Evolutionary conservation across 495 filamentous ascomycete genomes (phyloP), one percentile per base, ranked within the genome.

Genomic region (Aspergillus diversus): DNA sequence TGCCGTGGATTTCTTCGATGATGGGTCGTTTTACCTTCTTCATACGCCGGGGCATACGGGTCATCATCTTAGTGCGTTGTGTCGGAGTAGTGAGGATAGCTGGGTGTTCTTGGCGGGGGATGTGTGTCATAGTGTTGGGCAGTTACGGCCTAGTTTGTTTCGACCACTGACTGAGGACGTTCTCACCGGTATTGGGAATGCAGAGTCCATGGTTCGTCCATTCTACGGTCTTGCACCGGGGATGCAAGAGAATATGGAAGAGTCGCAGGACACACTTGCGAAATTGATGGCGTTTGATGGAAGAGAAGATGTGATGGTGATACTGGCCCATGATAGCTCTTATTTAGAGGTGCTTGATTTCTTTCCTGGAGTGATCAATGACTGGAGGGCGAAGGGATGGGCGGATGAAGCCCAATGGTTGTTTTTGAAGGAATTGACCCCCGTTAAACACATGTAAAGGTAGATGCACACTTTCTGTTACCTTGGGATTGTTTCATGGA

Each of bases 301-400:
- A 5, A 16, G 15, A 2, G 32, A 34, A 0, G 39, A 46, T 16
- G 55, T 57, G 13, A 46, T 42, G 11, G 37, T 57, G 35, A 15
- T 57, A 7, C 15, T 46, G 9, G 55, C 55, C 6, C 55, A 57
- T 31, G 55, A 57, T 17, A 17, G 11, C 8, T 6, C 35, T 8
- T 27, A 46, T 5, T 13, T 57, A 0, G 9, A 43, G 2, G 13
- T 46, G 0, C 5, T 57, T 27, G n/a, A 43, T 1, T 57, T 57
- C 11, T 57, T 43, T 6, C 35, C 34, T 1, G 16, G 15, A 17
- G 1, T 1, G 0, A 13, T 46, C 5, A 57, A 57, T 32, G 35
- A 57, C 5, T 57, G 55, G 55, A 32, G 46, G n/a, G 35, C 7
- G 15, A 57, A 27, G n/a, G 27, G 27, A 6, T 57, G 39, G 35